phyloP scores from a whole-genome alignment of 352 stramenopile genomes.

The Phytopythium mirpurense region DNA sequence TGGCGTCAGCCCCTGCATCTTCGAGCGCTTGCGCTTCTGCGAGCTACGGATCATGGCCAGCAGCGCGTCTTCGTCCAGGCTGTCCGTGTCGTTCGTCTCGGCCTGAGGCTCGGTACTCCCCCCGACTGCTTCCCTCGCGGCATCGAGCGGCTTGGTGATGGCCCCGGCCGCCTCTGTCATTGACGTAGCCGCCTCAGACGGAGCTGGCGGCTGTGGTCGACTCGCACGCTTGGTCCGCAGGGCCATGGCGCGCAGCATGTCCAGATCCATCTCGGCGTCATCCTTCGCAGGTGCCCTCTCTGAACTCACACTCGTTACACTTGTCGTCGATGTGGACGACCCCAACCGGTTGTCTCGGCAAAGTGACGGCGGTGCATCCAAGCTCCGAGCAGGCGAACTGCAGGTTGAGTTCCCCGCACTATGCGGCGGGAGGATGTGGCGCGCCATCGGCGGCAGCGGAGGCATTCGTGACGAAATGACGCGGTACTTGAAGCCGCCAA shows the following conservation, averaged over 20 bases:
- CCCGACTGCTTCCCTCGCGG: background rate
- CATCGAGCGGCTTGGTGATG: too few species aligned
- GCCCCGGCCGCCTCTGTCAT: background rate
- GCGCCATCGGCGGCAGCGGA: background rate
- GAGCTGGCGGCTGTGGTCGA: background rate
- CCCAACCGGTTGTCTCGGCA: background rate
- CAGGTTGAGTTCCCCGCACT: background rate
- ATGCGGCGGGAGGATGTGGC: background rate
- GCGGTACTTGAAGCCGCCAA: constrained; percentile 43
- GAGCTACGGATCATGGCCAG: constrained; percentile 3
- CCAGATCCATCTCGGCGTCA: constrained; percentile 37
- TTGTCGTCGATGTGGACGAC: background rate
- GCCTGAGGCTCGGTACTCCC: too few species aligned
- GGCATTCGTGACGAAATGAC: constrained; percentile 8
- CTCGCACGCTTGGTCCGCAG: constrained; percentile 42
- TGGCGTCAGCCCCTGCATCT: too few species aligned
- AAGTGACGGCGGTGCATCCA: background rate
- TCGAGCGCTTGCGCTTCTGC: constrained; percentile 3
- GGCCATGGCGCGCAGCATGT: constrained; percentile 60
- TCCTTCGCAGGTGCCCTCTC: constrained; percentile 7
- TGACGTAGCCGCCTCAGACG: background rate
- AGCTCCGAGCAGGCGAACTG: background rate
- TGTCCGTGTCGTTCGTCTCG: background rate
- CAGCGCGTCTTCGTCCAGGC: background rate
- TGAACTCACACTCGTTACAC: background rate